Percentiles rank a stretch among this genome's conserved stretches.
Evolutionary conservation across 768 basidiomycete genomes (phyloP).

Genomic region (Lepiota venenata): DNA sequence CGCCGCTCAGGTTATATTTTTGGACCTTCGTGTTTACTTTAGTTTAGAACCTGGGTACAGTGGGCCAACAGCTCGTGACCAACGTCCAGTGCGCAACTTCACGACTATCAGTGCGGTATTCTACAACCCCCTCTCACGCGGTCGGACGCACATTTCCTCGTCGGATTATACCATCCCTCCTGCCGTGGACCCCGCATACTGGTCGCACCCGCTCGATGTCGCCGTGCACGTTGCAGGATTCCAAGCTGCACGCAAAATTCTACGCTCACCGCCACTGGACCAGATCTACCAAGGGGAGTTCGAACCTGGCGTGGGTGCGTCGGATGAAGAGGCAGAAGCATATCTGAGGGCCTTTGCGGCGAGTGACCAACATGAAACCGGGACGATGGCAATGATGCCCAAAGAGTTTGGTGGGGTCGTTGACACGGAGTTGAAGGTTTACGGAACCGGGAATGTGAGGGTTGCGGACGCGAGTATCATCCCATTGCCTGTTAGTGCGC

Average conservation of each 20-base stretch:
- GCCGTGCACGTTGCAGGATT: conserved; percentile 27
- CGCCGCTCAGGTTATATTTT: no score
- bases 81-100: conserved; percentile 25
- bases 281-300: conserved; percentile 27
- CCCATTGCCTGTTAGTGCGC: conserved; percentile 29
- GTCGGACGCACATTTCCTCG: conserved; percentile 42
- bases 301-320: conserved; percentile 24
- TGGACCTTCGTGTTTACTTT: no score
- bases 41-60: conserved; percentile 29
- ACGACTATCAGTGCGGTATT: conserved; percentile 30
- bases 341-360: conserved; percentile 24
- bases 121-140: conserved; percentile 38
- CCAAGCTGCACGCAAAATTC: conserved; percentile 27
- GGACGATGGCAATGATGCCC: conserved; percentile 39
- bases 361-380: conserved; percentile 31
- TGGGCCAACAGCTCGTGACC: conserved; percentile 19
- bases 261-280: conserved; percentile 25
- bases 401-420: conserved; percentile 34
- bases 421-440: conserved; percentile 29
- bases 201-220: conserved; percentile 28
- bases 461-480: conserved; percentile 33
- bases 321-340: conserved; percentile 19
- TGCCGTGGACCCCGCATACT: conserved; percentile 47
- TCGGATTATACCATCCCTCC: conserved; percentile 38
- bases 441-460: conserved; percentile 31